These are phyloP conservation scores for Brasilioporus rufonigricans DNA, from an alignment of 768 basidiomycete genomes.

Conservation along the genomic window DNA sequence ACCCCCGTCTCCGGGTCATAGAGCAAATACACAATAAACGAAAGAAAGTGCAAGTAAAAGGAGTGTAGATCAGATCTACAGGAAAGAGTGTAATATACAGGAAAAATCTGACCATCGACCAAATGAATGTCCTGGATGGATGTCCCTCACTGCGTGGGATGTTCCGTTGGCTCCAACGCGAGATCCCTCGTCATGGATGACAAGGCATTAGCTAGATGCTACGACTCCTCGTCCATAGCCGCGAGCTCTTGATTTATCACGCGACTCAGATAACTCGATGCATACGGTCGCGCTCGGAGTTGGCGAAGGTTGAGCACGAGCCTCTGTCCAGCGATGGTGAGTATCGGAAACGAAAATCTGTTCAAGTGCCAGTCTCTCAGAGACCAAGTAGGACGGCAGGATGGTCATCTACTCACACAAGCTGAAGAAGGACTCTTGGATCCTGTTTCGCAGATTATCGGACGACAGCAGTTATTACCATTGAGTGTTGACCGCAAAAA, in stretches of 20 bases:
- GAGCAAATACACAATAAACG: too few species aligned
- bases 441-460: not conserved
- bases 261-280: too few species aligned
- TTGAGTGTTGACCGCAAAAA: too few species aligned
- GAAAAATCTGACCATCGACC: too few species aligned
- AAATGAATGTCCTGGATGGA: too few species aligned
- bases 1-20: too few species aligned
- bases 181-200: constrained; percentile 13
- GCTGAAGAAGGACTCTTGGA: constrained; percentile 5
- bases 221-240: not conserved
- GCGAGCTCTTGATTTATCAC: constrained; percentile 9
- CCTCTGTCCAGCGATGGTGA: constrained; percentile 17
- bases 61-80: too few species aligned
- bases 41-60: too few species aligned
- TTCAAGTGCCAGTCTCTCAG: not conserved
- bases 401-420: not conserved
- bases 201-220: constrained; percentile 36
- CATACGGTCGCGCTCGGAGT: too few species aligned
- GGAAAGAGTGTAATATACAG: too few species aligned
- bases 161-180: too few species aligned
- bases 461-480: not conserved
- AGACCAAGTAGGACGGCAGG: not conserved
- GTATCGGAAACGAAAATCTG: constrained; percentile 15
- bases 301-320: constrained; percentile 20
- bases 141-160: too few species aligned